These are phyloP conservation scores for Entophlyctis luteolus DNA, from an alignment of 192 early-diverging fungal species.

Conservation along the genomic window DNA sequence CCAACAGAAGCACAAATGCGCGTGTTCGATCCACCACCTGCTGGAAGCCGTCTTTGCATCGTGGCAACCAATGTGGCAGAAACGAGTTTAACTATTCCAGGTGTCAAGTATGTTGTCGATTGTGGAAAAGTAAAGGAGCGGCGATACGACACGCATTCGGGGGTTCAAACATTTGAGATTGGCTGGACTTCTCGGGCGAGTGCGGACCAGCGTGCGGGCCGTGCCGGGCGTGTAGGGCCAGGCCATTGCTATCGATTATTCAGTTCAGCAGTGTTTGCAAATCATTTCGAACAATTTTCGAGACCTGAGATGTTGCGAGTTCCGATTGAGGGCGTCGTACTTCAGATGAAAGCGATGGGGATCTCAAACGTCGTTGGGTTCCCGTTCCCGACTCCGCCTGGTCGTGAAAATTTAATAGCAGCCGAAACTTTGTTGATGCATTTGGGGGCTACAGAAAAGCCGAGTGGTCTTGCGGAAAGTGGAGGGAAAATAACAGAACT, in stretches of 20 bases:
- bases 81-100: conserved; percentile 94
- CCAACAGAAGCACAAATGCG: conserved; percentile 86
- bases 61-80: conserved; percentile 99
- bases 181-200: conserved; percentile 92
- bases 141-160: conserved; percentile 75
- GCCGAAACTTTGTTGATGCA: conserved; percentile 79
- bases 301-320: conserved; percentile 88
- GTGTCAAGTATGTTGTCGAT: conserved; percentile 93
- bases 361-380: conserved; percentile 93
- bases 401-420: conserved; percentile 60
- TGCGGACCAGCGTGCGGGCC: conserved; percentile 91
- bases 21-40: conserved; percentile 85
- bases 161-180: conserved; percentile 85
- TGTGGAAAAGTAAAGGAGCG: conserved; percentile 91
- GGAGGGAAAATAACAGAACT: conserved; percentile 77
- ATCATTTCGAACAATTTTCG: conserved; percentile 81
- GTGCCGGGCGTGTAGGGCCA: conserved; percentile 92
- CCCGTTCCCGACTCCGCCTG: conserved; percentile 95
- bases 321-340: conserved; percentile 93
- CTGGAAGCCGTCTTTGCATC: conserved; percentile 85
- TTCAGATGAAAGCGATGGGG: conserved; percentile 98
- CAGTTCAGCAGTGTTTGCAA: conserved; percentile 87
- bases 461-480: conserved; percentile 36
- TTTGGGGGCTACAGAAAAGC: conserved; percentile 67
- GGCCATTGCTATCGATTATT: conserved; percentile 97